Evolutionary conservation across 2,329 filamentous ascomycete genomes (phyloP).

Genomic region (Thelonectria rubi): DNA sequence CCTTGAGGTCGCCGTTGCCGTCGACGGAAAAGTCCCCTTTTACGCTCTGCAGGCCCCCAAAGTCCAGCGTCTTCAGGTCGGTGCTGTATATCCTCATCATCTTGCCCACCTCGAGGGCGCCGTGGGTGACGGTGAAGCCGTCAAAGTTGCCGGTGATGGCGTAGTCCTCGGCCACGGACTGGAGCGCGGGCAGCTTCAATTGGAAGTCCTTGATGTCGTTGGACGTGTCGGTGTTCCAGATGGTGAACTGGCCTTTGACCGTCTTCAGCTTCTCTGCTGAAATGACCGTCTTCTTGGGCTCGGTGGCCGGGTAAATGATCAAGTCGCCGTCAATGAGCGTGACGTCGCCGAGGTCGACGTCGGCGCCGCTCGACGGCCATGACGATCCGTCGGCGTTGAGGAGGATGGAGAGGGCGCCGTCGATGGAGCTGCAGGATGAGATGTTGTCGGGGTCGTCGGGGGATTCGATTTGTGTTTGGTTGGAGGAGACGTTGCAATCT

Average conservation of each 20-base stretch:
- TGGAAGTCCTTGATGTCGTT: slow-evolving; percentile 32
- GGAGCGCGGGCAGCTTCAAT: slow-evolving; percentile 33
- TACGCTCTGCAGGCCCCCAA: slow-evolving; percentile 38
- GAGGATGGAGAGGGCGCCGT: slow-evolving; percentile 42
- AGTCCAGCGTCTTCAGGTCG: slow-evolving; percentile 30
- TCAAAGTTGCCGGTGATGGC: slow-evolving; percentile 37
- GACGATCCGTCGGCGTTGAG: slow-evolving; percentile 36
- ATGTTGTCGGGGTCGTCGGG: slow-evolving; percentile 34
- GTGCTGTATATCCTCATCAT: slow-evolving; percentile 40
- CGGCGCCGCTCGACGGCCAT: slow-evolving; percentile 37
- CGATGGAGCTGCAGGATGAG: slow-evolving; percentile 38
- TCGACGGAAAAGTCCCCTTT: slow-evolving; percentile 41
- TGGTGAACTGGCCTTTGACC: slow-evolving; percentile 35
- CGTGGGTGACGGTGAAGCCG: slow-evolving; percentile 35
- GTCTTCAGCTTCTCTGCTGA: slow-evolving; percentile 35
- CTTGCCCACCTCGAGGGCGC: slow-evolving; percentile 29
- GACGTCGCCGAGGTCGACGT: slow-evolving; percentile 39
- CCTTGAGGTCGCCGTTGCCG: slow-evolving; percentile 32
- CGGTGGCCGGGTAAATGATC: slow-evolving; percentile 39
- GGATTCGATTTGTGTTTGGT: slow-evolving; percentile 41
- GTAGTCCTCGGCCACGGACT: slow-evolving; percentile 36
- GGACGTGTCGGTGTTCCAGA: slow-evolving; percentile 37
- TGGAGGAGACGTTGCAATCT: slow-evolving; percentile 41
- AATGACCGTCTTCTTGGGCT: slow-evolving; percentile 38
- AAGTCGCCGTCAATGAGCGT: slow-evolving; percentile 35